Conservation (phyloP, 768 basidiomycete genomes). For the Boletus pseudopeckii region DNA sequence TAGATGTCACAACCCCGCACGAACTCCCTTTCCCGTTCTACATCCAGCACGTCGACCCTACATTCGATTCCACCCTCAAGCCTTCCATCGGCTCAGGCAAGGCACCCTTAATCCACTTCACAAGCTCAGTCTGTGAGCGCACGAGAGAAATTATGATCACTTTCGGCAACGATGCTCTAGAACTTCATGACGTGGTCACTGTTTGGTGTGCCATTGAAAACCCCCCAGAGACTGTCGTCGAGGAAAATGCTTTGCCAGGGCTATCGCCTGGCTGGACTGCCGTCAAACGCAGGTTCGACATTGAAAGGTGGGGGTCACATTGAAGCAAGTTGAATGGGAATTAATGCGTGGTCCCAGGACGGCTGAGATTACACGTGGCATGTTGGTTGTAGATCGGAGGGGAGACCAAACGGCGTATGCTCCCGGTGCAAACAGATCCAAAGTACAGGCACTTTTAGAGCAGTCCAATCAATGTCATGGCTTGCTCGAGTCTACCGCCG, state of each 20-base stretch:
- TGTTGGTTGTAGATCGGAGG: conserved; percentile 82
- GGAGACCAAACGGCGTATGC: conserved; percentile 61
- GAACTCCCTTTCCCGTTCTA: conserved; percentile 72
- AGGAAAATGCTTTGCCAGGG: conserved; percentile 19
- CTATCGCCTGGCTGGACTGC: conserved; percentile 56
- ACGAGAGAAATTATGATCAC: conserved; percentile 73
- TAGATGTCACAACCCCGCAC: conserved; percentile 83
- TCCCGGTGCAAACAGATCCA: conserved; percentile 61
- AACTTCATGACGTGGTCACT: conserved; percentile 87
- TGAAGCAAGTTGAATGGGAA: neutral
- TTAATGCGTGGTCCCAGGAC: conserved; percentile 36
- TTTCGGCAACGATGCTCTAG: conserved; percentile 82
- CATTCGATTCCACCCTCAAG: conserved; percentile 45
- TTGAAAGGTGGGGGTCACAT: conserved; percentile 55
- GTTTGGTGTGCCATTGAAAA: conserved; percentile 84
- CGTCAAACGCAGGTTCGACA: conserved; percentile 52
- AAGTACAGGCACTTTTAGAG: conserved; percentile 54
- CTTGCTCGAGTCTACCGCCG: conserved; percentile 45
- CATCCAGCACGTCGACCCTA: conserved; percentile 53
- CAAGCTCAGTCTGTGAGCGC: conserved; percentile 73
- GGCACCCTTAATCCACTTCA: conserved; percentile 67
- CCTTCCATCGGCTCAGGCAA: conserved; percentile 52
- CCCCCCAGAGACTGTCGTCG: conserved; percentile 44
- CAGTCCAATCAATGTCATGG: conserved; percentile 31
- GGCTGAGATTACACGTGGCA: conserved; percentile 81